Evolutionary conservation across 495 filamentous ascomycete species (phyloP), one percentile per base, ranked within the genome.

Genomic region (Penicillium paradoxum): DNA sequence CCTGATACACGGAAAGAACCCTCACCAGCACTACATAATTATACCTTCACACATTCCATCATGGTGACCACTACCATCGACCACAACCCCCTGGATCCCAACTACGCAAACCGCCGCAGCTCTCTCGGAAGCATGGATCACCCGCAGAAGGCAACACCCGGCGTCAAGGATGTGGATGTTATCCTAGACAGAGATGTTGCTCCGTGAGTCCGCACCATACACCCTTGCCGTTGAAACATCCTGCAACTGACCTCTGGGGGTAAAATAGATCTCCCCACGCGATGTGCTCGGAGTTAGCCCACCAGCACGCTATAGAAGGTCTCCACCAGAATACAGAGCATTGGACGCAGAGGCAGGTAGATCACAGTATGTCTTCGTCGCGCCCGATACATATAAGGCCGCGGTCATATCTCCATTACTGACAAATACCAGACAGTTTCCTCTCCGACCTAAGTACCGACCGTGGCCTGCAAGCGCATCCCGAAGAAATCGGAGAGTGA

Each of bases 291-390:
- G 60, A 66, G 30, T 60, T 64, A 3, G 63, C 63, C 0, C 63
- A 66, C 10, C 58, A 64, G 13, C 60, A 66, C 30, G 63, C 63
- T n/a, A 18, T 64, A 4, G 63, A 66, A 18, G 55, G 59, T 40
- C 53, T 66, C 3, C 53, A 66, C 8, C 43, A 57, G 33, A 51
- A 51, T n/a, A 64, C 53, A 10, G 60, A 64, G 19, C 63, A 62
- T 33, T 52, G 27, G 10, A 45, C 53, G 3, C 42, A 55, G 1
- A 37, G 51, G 10, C 51, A 53, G 22, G 39, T 56, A 10, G 44
- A 55, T 8, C 46, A 43, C 30, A 34, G 56, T 60, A 53, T 24
- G 44, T 22, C 9, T 34, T 39, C 2, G 1, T 14, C 18, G 11
- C 1, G 2, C 24, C 22, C 8, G 13, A 37, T 34, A 13, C 1